Base-by-base conservation (phyloP, 164 flowering plant genomes). In the Stephania japonica region DNA sequence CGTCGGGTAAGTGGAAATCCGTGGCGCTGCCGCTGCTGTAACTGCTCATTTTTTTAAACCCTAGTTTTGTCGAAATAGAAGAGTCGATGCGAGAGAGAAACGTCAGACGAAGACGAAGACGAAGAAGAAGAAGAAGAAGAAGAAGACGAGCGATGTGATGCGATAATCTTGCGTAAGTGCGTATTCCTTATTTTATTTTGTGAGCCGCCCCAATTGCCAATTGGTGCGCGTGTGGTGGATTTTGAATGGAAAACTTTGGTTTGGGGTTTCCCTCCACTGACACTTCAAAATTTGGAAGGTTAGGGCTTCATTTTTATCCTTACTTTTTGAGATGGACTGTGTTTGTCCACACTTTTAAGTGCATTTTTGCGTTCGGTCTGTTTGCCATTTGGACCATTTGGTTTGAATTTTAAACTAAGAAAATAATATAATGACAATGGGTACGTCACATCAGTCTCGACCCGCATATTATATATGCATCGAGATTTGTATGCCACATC, bases 1-100 rank as follows among this genome's bases (percentile, higher is more conserved):
- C 94, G 47, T 94, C 93, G 27, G 94, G 81, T 10, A 94, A 70
- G 47, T 87, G 73, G 70, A 94, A 89, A 71, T 87, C 92, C 7
- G 89, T 79, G 8, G 84, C 85, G 42, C 66, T 66, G 0, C 76
- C 82, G 47, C 70, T 74, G 26, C 70, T 76, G 77, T 66, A 23
- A 42, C 47, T 75, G 59, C 80, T 78, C 80, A 84, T 84, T 42
- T 71, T 65, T 43, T 38, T 1, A 75, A 75, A 70, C 73, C 77
- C 70, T 68, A 68, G 42, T 43, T 32, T 56, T 16, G 4, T 19
- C 0, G 53, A 47, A 47, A 47, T 47, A 9, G 18, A 47, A 16
- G 16, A 47, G 16, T 47, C 53, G 53, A 0, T 47, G 53, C 38
- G 38, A 32, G 38, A 32, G 38, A 47, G 53, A 16, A 47, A 12